Conservation (phyloP, 495 filamentous ascomycete genomes). For the Penicillium bovifimosum region DNA sequence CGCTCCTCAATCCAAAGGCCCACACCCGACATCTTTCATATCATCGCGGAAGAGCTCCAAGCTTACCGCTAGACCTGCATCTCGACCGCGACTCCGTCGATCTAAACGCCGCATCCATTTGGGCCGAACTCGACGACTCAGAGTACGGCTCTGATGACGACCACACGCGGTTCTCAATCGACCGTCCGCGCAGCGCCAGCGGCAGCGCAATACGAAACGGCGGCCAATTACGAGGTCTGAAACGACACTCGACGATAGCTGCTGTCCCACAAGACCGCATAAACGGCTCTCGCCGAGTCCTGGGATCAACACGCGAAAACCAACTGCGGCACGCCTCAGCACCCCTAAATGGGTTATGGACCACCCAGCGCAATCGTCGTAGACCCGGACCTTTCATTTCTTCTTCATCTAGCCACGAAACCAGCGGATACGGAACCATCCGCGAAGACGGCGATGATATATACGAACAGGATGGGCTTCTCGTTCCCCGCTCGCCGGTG, state of each 20-base stretch:
- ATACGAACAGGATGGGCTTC: not conserved
- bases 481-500: not conserved
- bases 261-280: conserved; percentile 19
- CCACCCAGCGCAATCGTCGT: conserved; percentile 22
- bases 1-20: conserved; percentile 26
- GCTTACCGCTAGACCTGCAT: conserved; percentile 31
- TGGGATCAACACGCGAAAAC: conserved; percentile 4
- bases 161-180: conserved; percentile 12
- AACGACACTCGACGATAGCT: conserved; percentile 25
- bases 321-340: conserved; percentile 26
- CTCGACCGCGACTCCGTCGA: conserved; percentile 27
- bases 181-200: conserved; percentile 28
- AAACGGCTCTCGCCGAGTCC: conserved; percentile 22
- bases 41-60: conserved; percentile 31
- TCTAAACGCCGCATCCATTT: conserved; percentile 43
- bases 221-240: conserved; percentile 15
- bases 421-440: conserved; percentile 28
- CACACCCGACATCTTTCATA: conserved; percentile 19
- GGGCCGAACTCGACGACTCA: conserved; percentile 48
- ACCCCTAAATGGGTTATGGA: conserved; percentile 18
- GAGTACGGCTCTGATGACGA: conserved; percentile 25
- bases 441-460: conserved; percentile 14
- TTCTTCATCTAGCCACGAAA: not conserved
- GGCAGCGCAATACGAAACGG: conserved; percentile 17
- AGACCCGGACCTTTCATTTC: not conserved